phyloP scores from a whole-genome alignment of 768 basidiomycete genomes.

The Candolleomyces aberdarensis region DNA sequence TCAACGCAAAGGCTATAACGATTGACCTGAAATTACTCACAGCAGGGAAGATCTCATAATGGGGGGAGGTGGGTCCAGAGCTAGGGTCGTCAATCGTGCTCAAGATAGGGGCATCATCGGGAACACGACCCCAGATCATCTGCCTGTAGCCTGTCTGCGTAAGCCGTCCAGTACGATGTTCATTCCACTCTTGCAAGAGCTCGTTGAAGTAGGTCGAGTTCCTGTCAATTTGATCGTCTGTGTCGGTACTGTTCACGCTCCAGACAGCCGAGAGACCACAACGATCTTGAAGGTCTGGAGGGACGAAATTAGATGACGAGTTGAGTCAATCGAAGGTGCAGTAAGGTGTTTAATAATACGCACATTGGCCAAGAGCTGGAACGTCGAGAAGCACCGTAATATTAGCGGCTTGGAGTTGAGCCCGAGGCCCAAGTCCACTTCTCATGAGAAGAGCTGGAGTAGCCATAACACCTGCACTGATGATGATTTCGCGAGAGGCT shows the following conservation, averaged over 20 bases:
- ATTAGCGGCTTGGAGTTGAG: conserved; percentile 17
- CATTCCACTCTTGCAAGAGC: neutral
- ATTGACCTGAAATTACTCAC: neutral
- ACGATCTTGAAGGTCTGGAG: neutral
- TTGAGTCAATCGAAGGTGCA: too few relatives aligned
- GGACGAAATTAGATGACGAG: too few relatives aligned
- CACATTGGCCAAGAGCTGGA: conserved; percentile 31
- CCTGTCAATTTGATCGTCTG: neutral
- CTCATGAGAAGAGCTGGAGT: conserved; percentile 31
- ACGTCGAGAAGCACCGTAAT: conserved; percentile 25
- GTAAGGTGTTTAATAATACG: neutral
- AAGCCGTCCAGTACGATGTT: neutral
- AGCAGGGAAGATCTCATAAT: conserved; percentile 2
- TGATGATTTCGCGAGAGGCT: conserved; percentile 33
- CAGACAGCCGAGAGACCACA: neutral
- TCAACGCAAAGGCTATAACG: too few relatives aligned
- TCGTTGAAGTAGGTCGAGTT: neutral
- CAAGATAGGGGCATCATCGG: neutral
- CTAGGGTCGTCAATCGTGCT: neutral
- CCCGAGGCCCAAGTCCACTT: conserved; percentile 30
- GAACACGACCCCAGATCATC: neutral
- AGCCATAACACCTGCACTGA: conserved; percentile 34
- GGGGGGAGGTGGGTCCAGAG: conserved; percentile 5
- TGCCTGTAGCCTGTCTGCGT: neutral
- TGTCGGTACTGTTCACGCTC: neutral